Conservation (phyloP, 805 yeast species). For the Lipomyces spencermartinsiae region DNA sequence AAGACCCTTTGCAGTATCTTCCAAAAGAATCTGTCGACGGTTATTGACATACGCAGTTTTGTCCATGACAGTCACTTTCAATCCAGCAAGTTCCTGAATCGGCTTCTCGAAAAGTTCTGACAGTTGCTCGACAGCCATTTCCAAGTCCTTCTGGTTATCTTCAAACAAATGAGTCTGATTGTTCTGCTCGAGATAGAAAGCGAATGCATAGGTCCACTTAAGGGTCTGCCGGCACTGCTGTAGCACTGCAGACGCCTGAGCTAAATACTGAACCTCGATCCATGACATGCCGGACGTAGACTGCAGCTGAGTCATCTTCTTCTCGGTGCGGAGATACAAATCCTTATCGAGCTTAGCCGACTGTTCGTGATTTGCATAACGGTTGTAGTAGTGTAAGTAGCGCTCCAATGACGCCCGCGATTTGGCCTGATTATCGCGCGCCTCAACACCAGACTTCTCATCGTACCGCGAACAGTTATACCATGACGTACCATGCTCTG, state of each 20-base stretch:
- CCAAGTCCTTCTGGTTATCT: slow-evolving; percentile 68
- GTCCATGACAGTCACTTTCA: slow-evolving; percentile 52
- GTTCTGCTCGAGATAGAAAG: slow-evolving; percentile 63
- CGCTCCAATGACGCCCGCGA: slow-evolving; percentile 61
- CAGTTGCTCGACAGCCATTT: slow-evolving; percentile 70
- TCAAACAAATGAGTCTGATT: slow-evolving; percentile 70
- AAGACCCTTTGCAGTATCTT: slow-evolving; percentile 54
- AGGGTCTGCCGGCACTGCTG: slow-evolving; percentile 74
- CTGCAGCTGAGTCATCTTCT: slow-evolving; percentile 69
- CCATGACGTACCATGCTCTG: slow-evolving; percentile 63
- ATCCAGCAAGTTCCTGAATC: slow-evolving; percentile 46
- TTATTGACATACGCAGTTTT: slow-evolving; percentile 52
- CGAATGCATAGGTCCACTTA: slow-evolving; percentile 90
- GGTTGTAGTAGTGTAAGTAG: slow-evolving; percentile 75
- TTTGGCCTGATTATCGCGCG: slow-evolving; percentile 50
- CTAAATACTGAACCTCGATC: slow-evolving; percentile 85
- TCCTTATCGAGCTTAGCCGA: slow-evolving; percentile 75
- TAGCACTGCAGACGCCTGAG: slow-evolving; percentile 71
- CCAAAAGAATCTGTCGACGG: slow-evolving; percentile 52
- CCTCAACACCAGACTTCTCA: slow-evolving; percentile 51
- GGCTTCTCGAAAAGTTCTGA: slow-evolving; percentile 62
- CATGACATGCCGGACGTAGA: slow-evolving; percentile 70
- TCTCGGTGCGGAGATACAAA: slow-evolving; percentile 67
- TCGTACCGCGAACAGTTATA: slow-evolving; percentile 72
- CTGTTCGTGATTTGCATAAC: slow-evolving; percentile 75